These are phyloP conservation scores for Rostrohypoxylon terebratum DNA, from an alignment of 495 filamentous ascomycete species.

Conservation along the genomic window DNA sequence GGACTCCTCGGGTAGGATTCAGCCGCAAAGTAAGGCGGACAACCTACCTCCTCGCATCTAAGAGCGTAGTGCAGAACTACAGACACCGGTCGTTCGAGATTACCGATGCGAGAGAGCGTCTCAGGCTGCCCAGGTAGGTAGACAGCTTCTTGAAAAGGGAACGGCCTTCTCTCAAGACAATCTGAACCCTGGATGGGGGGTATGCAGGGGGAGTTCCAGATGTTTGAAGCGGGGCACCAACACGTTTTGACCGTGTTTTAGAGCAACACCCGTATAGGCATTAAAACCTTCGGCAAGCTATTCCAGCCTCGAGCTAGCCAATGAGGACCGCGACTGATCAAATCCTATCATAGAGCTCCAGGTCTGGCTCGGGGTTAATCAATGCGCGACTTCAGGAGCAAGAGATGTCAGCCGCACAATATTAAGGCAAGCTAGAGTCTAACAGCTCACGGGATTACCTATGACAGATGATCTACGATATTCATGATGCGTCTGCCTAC, in stretches of 20 bases:
- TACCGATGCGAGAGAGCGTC: background rate
- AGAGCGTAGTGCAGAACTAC: background rate
- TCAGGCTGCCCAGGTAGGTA: background rate
- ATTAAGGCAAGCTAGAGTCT: slow-evolving; percentile 30
- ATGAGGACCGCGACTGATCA: background rate
- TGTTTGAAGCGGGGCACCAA: slow-evolving; percentile 26
- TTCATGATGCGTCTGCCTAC: slow-evolving; percentile 1
- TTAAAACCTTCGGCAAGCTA: slow-evolving; percentile 4
- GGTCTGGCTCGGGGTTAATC: slow-evolving; percentile 1
- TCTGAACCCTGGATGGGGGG: slow-evolving; percentile 13
- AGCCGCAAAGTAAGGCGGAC: slow-evolving; percentile 18
- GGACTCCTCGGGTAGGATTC: background rate
- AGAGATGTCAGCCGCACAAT: slow-evolving; percentile 26
- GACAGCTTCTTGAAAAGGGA: slow-evolving; percentile 11
- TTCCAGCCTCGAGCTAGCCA: background rate
- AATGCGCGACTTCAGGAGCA: background rate
- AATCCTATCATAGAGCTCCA: slow-evolving; percentile 4
- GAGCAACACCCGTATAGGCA: slow-evolving; percentile 10
- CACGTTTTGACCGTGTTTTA: slow-evolving; percentile 42
- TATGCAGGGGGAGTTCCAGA: slow-evolving; percentile 38
- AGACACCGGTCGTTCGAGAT: background rate
- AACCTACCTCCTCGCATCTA: background rate
- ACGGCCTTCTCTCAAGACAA: background rate
- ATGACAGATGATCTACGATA: slow-evolving; percentile 4
- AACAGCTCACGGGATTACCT: background rate